Base-by-base conservation (phyloP, 202 grass and related monocot genomes). In the Brachypodium distachyon region DNA sequence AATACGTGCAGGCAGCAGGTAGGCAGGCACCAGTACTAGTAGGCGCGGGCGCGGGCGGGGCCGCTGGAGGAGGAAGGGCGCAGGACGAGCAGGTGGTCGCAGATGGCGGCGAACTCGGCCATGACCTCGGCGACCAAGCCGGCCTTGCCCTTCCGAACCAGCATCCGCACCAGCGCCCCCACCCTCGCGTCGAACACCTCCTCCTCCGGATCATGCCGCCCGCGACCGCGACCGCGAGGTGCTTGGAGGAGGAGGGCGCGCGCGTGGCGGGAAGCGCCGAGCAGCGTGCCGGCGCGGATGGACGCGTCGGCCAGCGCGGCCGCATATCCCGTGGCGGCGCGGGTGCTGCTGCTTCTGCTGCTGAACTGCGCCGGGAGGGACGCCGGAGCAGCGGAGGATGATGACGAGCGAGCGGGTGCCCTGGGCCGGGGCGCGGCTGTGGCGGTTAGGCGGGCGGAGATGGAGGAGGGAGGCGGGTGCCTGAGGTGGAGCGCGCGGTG, bases 251-350 rank as follows among this genome's bases (percentile, higher is more conserved):
- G 26, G 3, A 84, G 55, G 1, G 64, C 56, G 78, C 84, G 72
- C 27, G 84, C 84, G 72, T 81, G 54, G 72, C 61, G 54, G 11
- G 28, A 23, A 8, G 72, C 78, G 33, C 77, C 43, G 2, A 43
- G 50, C 33, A 86, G 83, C 77, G 77, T 76, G 10, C 83, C 83
- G 0, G 77, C 83, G 33, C 61, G 61, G 26, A 34, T 18, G 33
- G 77, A 81, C 63, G 71, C 77, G 73, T 87, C 84, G 22, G 84
- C 73, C 48, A 87, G 73, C 57, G 78, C 84, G 5, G 84, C 84
- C 11, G 84, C 84, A 78, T 87, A 87, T 1, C 78, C 84, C 72
- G 84, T 87, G 22, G 84, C 56, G 38, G 78, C 84, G 56, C 79
- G 79, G 55, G 46, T 48, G 68, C 25, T 68, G 60, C 1, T 62